Evolutionary conservation across 2,329 filamentous ascomycete species (phyloP), one percentile per base, ranked within the genome.

Genomic region (Aureobasidium leucospermi): DNA sequence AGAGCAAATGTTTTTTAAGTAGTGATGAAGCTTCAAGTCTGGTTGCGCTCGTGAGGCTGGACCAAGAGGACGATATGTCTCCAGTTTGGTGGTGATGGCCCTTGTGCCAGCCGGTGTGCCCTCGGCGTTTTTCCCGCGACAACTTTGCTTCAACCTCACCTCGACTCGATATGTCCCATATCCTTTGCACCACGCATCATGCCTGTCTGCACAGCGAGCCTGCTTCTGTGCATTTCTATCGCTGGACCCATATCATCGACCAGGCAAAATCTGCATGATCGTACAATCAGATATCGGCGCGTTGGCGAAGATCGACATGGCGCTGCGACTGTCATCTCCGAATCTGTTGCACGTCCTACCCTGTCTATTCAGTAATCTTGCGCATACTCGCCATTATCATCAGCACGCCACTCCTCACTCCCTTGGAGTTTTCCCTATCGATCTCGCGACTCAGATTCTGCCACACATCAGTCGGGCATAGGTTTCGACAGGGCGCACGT

Each of bases 101-200:
- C 57, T 51, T 52, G 31, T 9, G 23, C 23, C 23, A 36, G 47
- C 28, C 58, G 47, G 47, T 59, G 31, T 19, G 23, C 43, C 31
- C 56, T 36, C 58, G 34, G 32, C 41, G 31, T 11, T 46, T 59
- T 59, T 59, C 28, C 45, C 29, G 57, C 57, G 7, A 32, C 58
- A 46, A 41, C 58, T 51, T 59, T 59, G 45, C 31, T 59, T 45
- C 58, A 34, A 59, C 58, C 31, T 51, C 57, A 59, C 29, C 36
- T 53, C 47, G 38, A 46, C 58, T 53, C 47, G 38, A 41, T 28
- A 23, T 8, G 23, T 47, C 19, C 19, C 28, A 29, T 38, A 38
- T n/a, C 19, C 9, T n/a, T 46, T 19, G 41, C 52, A 46, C 31
- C 13, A 45, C 31, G 41, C 39, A 43, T 28, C 47, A 38, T 15